Evolutionary conservation across 805 yeast genomes (phyloP), one percentile per base, ranked within the genome.

Genomic region (Metschnikowia santaceciliae): DNA sequence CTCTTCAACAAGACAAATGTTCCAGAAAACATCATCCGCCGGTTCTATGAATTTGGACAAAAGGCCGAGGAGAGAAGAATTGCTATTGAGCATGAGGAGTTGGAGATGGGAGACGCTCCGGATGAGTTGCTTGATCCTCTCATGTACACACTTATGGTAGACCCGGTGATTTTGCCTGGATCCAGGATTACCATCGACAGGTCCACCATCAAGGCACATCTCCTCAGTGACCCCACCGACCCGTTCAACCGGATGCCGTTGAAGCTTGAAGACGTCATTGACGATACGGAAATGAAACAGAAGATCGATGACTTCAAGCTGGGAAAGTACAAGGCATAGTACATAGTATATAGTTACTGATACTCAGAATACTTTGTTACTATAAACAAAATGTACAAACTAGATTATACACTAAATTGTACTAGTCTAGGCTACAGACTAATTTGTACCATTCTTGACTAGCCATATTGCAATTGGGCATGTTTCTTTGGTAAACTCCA

Each of bases 51-150:
- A 13, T 90, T 94, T 66, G 87, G 84, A 0, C 70, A 77, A 32
- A 69, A 69, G n/a, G 96, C 95, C 0, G 86, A 86, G 54, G 63
- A 67, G 37, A 79, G 81, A 46, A 79, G 81, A 61, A 59, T 74
- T 32, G 72, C 72, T 13, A 92, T 87, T 53, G 95, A 86, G 58
- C 88, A 82, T 54, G 96, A 89, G 63, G 97, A 92, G 56, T 63
- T 81, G 55, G 97, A 90, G 64, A 76, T 89, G 58, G 97, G 96
- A 23, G 99, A 94, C 48, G 80, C 88, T 15, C 99, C 99, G 0
- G 99, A 94, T 65, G 98, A 94, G 66, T 94, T 85, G 64, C 79
- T 94, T 59, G 99, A 94, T 73, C 99, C 99, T 13, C 79, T 94
- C 61, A 92, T 94, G 98, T 94, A 77, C 67, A 88, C 97, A 1